phyloP scores from a whole-genome alignment of 768 basidiomycete species.

The Boletus rubescentipes region DNA sequence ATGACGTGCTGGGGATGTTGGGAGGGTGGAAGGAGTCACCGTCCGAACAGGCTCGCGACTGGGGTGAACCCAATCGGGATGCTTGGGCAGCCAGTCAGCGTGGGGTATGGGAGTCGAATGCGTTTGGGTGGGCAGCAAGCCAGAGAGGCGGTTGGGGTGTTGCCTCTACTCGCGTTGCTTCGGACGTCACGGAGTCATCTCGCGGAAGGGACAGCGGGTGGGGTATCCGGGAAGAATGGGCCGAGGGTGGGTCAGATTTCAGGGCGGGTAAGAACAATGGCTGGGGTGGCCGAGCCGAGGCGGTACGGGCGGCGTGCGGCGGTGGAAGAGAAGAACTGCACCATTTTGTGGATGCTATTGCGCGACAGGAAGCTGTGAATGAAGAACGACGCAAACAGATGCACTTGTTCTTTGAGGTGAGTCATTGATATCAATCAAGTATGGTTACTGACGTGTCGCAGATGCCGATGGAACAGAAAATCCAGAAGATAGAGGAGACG shows the following conservation, averaged over 20 bases:
- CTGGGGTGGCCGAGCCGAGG: not conserved
- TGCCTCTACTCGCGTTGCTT: constrained; percentile 7
- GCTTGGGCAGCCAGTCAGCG: constrained; percentile 11
- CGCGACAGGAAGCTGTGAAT: constrained; percentile 38
- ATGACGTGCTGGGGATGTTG: constrained; percentile 29
- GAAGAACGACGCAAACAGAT: constrained; percentile 43
- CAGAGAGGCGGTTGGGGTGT: constrained; percentile 15
- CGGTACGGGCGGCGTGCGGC: constrained; percentile 1
- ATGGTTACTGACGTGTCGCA: constrained; percentile 19
- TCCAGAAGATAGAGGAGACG: constrained; percentile 50
- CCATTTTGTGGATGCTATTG: constrained; percentile 48
- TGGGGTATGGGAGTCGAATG: constrained; percentile 8
- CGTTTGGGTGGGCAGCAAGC: not conserved
- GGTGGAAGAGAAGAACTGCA: constrained; percentile 18
- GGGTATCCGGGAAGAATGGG: constrained; percentile 21
- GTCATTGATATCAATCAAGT: constrained; percentile 3
- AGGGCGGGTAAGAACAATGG: constrained; percentile 2
- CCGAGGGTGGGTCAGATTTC: not conserved
- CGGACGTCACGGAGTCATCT: constrained; percentile 23
- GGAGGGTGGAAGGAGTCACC: constrained; percentile 22
- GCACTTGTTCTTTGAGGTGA: constrained; percentile 52
- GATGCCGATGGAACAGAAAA: constrained; percentile 57
- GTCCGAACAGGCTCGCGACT: constrained; percentile 4
- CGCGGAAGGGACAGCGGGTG: constrained; percentile 14
- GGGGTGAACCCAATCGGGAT: constrained; percentile 8